Evolutionary conservation across 352 stramenopile species (phyloP), one percentile per base, ranked within the genome.

Genomic region (Globisporangium nodosum): DNA sequence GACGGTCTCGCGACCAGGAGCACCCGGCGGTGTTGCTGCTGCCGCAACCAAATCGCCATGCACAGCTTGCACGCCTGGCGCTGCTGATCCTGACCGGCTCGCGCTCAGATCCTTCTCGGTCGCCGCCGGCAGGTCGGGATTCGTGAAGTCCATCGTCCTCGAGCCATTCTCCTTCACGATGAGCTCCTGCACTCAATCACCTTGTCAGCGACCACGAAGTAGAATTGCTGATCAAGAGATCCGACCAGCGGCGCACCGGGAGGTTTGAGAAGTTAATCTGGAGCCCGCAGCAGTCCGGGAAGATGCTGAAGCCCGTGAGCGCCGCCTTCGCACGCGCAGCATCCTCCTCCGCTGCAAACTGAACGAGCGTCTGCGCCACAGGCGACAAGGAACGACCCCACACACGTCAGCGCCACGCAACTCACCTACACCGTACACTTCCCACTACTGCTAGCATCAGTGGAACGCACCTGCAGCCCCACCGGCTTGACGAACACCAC

Each of bases 201-300:
- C 1, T 39, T 9, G 33, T 39, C 33, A 39, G 33, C 33, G 12
- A 8, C 3, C 33, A 9, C 33, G 33, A 13, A 9, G 33, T 39
- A 39, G 24, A 35, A 9, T 1, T 12, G 8, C 33, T 13, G 33
- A 43, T 5, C 37, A 43, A 18, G 3, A 43, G 37, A 4, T 43
- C 3, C 37, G 4, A 18, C 5, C 11, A 5, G 3, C 37, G 33
- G 33, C 68, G 35, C 56, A 82, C 76, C 48, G 69, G 61, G 0
- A 87, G 64, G 37, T 87, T 85, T 8, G 77, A 87, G 59, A 72
- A 87, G 59, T 73, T 74, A 60, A 87, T 81, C 52, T 84, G 67
- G 13, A 87, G 76, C 8, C 62, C 65, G 30, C 77, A 87, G 60
- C 77, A 85, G 47, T 85, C 74, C 2, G 74, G 77, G 47, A 85